Evolutionary conservation across 2,329 filamentous ascomycete genomes (phyloP).

Genomic region (Fusarium decemcellulare): DNA sequence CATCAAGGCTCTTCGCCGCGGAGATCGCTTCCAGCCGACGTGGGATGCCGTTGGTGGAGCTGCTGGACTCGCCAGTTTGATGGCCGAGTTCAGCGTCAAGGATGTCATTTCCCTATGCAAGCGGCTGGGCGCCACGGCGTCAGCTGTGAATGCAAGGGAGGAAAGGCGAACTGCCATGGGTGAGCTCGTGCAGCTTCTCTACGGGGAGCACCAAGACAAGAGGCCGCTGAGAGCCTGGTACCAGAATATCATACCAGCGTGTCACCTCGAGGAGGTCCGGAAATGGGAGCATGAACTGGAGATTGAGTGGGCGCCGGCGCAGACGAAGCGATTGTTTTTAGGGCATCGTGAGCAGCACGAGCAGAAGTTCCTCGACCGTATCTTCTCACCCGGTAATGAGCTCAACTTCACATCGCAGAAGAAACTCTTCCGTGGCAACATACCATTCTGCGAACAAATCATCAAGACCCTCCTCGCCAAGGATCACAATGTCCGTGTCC

Average conservation of each 20-base stretch:
- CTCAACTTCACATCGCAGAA: constrained; percentile 7
- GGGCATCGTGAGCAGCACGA: constrained; percentile 36
- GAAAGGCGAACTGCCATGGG: constrained; percentile 42
- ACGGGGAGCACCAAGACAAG: constrained; percentile 20
- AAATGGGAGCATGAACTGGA: constrained; percentile 32
- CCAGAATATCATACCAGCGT: constrained; percentile 45
- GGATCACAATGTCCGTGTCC: constrained; percentile 17
- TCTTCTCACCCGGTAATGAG: constrained; percentile 25
- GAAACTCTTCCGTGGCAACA: constrained; percentile 34
- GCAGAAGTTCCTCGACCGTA: constrained; percentile 25
- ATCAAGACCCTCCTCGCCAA: constrained; percentile 24
- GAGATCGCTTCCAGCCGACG: constrained; percentile 32
- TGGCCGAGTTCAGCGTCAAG: constrained; percentile 45
- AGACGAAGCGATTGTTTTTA: constrained; percentile 29
- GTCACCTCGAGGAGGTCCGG: constrained; percentile 32
- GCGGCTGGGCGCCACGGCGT: constrained; percentile 38
- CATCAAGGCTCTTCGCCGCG: constrained; percentile 39
- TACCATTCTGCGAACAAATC: constrained; percentile 27
- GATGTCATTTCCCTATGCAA: constrained; percentile 39
- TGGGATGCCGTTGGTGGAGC: constrained; percentile 45
- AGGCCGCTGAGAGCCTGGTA: constrained; percentile 41
- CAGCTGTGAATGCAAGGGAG: constrained; percentile 30
- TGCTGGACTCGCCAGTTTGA: constrained; percentile 36
- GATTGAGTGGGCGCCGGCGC: constrained; percentile 27
- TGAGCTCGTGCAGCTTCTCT: constrained; percentile 39